Percentiles rank a stretch among this genome's conserved stretches.
These are phyloP conservation scores for Suhomyces yuchorum DNA, from an alignment of 1,139 yeast genomes.

Conservation along the genomic window DNA sequence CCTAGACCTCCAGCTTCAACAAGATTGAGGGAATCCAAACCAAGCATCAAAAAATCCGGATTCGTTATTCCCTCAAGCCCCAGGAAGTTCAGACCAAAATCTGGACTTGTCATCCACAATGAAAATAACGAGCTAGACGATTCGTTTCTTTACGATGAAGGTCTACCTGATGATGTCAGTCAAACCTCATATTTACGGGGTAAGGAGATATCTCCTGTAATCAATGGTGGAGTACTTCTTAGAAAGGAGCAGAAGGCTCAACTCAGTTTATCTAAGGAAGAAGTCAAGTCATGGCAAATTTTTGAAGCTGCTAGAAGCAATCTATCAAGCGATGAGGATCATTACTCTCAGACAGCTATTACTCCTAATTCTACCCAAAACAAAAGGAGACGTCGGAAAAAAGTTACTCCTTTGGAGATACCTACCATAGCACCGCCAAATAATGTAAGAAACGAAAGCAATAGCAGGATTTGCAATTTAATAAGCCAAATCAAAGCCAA, in stretches of 20 bases:
- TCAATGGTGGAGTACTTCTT: slow-evolving; percentile 46
- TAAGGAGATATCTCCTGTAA: slow-evolving; percentile 20
- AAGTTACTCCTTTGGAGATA: slow-evolving; percentile 20
- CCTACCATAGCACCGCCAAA: slow-evolving; percentile 2
- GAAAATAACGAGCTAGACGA: slow-evolving; percentile 41
- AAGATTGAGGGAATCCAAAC: background rate
- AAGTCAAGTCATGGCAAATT: slow-evolving; percentile 41
- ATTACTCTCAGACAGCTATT: background rate
- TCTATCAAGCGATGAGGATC: background rate
- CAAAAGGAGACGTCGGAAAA: slow-evolving; percentile 30
- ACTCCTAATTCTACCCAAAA: background rate
- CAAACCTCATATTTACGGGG: background rate
- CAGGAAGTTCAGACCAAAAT: slow-evolving; percentile 5
- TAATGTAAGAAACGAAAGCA: slow-evolving; percentile 10
- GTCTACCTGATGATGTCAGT: slow-evolving; percentile 6
- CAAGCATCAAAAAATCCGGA: background rate
- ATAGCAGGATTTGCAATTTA: slow-evolving; percentile 18
- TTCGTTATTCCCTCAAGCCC: background rate
- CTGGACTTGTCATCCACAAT: slow-evolving; percentile 33
- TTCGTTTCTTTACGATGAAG: slow-evolving; percentile 30
- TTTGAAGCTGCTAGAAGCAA: slow-evolving; percentile 35
- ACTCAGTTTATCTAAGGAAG: slow-evolving; percentile 38
- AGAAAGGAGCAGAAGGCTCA: slow-evolving; percentile 39
- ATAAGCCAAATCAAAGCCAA: slow-evolving; percentile 31
- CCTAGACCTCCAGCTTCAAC: background rate